Evolutionary conservation across 805 yeast species (phyloP).

Genomic region (Hanseniaspora thailandica): DNA sequence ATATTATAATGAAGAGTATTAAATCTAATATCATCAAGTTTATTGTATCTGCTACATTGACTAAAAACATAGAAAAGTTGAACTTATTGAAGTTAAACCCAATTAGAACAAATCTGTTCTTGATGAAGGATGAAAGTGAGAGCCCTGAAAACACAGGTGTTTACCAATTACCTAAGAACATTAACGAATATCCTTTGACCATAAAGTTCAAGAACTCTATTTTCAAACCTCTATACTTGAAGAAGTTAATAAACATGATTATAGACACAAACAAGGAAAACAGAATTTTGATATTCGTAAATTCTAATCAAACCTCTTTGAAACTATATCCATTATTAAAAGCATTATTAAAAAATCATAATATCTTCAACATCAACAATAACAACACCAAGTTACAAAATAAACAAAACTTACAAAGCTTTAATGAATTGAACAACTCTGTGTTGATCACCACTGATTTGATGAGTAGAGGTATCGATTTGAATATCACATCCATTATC

Average conservation of each 20-base stretch:
- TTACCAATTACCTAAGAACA: slow-evolving; percentile 46
- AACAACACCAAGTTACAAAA: slow-evolving; percentile 41
- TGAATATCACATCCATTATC: slow-evolving; percentile 61
- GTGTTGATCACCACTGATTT: slow-evolving; percentile 73
- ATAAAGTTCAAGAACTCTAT: slow-evolving; percentile 32
- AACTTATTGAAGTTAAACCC: slow-evolving; percentile 50
- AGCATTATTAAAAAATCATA: slow-evolving; percentile 8
- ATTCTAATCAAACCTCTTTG: slow-evolving; percentile 68
- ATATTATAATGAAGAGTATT: slow-evolving; percentile 35
- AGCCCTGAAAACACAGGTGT: slow-evolving; percentile 30
- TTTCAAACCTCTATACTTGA: slow-evolving; percentile 64
- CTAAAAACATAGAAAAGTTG: slow-evolving; percentile 82
- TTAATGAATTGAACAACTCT: slow-evolving; percentile 37
- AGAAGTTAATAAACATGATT: slow-evolving; percentile 40
- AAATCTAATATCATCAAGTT: slow-evolving; percentile 42
- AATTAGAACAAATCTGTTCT: slow-evolving; percentile 48
- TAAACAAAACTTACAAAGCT: slow-evolving; percentile 45
- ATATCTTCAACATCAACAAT: slow-evolving; percentile 45
- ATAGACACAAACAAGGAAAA: not conserved
- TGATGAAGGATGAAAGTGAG: slow-evolving; percentile 52
- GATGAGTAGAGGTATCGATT: slow-evolving; percentile 91
- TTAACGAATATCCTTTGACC: slow-evolving; percentile 35
- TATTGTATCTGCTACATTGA: slow-evolving; percentile 84
- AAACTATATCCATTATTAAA: slow-evolving; percentile 49
- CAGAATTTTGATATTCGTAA: slow-evolving; percentile 25